These are phyloP conservation scores for Geoglossum cookeanum DNA, from an alignment of 2,329 filamentous ascomycete genomes.

Conservation along the genomic window DNA sequence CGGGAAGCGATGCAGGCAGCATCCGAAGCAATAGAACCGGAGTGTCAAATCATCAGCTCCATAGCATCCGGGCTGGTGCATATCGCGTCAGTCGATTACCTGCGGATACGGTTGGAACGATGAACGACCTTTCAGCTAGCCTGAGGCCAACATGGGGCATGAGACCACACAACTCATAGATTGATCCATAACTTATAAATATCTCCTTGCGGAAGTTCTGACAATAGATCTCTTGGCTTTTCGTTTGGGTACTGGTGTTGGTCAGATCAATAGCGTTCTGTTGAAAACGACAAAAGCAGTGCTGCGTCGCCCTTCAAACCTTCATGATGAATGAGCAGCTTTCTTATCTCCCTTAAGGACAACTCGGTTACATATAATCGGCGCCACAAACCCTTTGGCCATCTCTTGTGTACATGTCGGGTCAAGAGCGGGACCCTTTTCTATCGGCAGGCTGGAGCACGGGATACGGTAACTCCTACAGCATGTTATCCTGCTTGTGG, in stretches of 20 bases:
- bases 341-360: neutral
- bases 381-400: neutral
- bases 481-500: neutral
- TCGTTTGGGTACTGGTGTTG: constrained; percentile 1
- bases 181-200: neutral
- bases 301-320: neutral
- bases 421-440: neutral
- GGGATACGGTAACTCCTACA: neutral
- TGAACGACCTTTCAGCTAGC: constrained; percentile 42
- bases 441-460: neutral
- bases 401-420: neutral
- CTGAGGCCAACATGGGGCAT: constrained; percentile 38
- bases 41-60: constrained; percentile 48
- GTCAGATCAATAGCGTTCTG: neutral
- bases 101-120: constrained; percentile 61
- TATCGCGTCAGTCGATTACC: constrained; percentile 76
- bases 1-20: constrained; percentile 37
- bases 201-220: neutral
- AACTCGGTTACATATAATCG: neutral
- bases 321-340: neutral
- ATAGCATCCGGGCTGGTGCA: constrained; percentile 61
- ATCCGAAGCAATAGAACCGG: constrained; percentile 57
- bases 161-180: constrained; percentile 9
- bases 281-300: neutral
- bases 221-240: constrained; percentile 2